Evolutionary conservation across 495 filamentous ascomycete genomes (phyloP), one percentile per base, ranked within the genome.

Genomic region (Amphirosellinia nigrospora): DNA sequence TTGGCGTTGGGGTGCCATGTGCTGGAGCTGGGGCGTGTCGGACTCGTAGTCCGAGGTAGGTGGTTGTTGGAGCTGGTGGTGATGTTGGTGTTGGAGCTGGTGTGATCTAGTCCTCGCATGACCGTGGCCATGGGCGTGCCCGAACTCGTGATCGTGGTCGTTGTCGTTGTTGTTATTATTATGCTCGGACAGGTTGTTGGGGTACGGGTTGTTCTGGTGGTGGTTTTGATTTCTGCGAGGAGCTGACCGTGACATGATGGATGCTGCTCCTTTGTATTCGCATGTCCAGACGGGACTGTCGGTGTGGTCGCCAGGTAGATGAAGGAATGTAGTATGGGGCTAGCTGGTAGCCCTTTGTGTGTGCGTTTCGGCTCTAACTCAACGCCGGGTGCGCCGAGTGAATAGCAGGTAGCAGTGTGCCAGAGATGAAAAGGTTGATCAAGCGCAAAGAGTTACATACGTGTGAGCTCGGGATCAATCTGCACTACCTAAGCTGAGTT

Each of bases 11-110:
- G 73, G 43, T 1, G 75, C 70, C 71, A 75, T 72, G 73, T 77
- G 74, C 28, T 71, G 58, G 34, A 76, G 74, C 28, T 71, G 58
- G 34, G 77, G 78, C 16, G 79, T 79, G 66, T 94, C 92, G 84
- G 93, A 91, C 82, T 94, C 92, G 84, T 93, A 91, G 82, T 93
- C 91, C 58, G 89, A 90, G 48, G 82, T 75, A 66, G 26, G 46
- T 19, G 21, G 19, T 10, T 60, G 65, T 28, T n/a, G n/a, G n/a
- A n/a, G n/a, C n/a, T n/a, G n/a, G n/a, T n/a, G n/a, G n/a, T 71
- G 72, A 4, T 68, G 66, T 41, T 60, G 66, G 13, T 62, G 30
- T 13, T 70, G 68, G 11, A 74, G 70, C 64, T 74, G 74, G 66
- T 73, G 74, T 4, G 76, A 75, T 32, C 73, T 65, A 48, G 68